Percentiles rank a stretch among this genome's conserved stretches.
Conservation (phyloP, 1,284 basidiomycete species). For the Coniophora puteana region DNA sequence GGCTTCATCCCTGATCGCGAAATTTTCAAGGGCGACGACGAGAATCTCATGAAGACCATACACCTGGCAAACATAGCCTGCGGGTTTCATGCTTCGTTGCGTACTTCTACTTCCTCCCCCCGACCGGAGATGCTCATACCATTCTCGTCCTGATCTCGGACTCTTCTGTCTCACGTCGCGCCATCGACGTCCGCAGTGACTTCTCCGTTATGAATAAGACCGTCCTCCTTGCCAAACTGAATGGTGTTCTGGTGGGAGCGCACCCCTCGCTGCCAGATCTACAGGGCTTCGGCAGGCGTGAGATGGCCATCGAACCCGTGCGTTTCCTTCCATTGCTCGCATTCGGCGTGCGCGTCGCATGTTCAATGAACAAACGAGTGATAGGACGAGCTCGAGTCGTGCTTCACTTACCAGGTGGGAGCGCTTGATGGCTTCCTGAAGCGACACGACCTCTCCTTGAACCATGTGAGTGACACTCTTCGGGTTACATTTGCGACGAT, state of each 20-base stretch:
- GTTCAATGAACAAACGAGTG: not conserved
- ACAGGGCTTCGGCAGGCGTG: conserved; percentile 62
- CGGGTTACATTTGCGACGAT: not conserved
- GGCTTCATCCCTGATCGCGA: not conserved
- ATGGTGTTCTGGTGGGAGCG: conserved; percentile 52
- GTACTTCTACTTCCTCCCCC: conserved; percentile 17
- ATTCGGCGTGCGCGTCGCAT: not conserved
- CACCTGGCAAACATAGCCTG: conserved; percentile 64
- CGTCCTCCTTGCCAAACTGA: conserved; percentile 46
- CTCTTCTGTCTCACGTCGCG: not conserved
- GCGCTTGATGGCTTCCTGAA: conserved; percentile 55
- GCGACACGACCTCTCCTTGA: conserved; percentile 41
- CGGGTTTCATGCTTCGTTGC: conserved; percentile 59
- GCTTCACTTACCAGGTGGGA: conserved; percentile 61
- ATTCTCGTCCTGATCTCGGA: not conserved
- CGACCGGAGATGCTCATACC: not conserved
- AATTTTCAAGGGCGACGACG: conserved; percentile 49
- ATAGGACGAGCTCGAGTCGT: conserved; percentile 52
- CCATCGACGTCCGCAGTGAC: conserved; percentile 47
- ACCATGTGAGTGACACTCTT: conserved; percentile 40
- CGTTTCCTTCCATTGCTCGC: conserved; percentile 6
- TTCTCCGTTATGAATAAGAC: conserved; percentile 62
- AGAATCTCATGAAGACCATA: conserved; percentile 57
- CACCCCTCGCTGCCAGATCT: conserved; percentile 61
- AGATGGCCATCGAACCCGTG: conserved; percentile 58